Evolutionary conservation across 2,329 filamentous ascomycete species (phyloP), one percentile per base, ranked within the genome.

Genomic region (Tolypocladium inflatum): DNA sequence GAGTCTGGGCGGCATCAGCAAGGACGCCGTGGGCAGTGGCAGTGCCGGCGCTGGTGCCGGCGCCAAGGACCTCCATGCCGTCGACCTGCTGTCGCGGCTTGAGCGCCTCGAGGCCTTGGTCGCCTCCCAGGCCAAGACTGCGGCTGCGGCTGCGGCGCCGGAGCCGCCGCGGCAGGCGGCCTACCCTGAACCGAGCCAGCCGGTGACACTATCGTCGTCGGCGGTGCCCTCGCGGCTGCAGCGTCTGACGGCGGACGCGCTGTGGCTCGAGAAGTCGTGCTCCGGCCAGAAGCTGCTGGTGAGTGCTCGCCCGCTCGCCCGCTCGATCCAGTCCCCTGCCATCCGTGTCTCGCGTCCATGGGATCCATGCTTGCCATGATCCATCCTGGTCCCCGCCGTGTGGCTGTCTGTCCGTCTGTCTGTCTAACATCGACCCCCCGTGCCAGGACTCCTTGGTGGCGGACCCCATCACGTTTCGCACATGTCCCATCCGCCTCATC

Each of bases 211-310:
- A 52, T 59, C 62, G 15, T 59, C 59, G 52, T 50, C 60, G 57
- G 43, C 60, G 23, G 60, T 71, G 45, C 68, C 70, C n/a, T 60
- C 66, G 26, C 65, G 66, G 38, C 65, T 71, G 33, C 70, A 71
- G 54, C 67, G 68, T 48, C 42, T 73, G 35, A 70, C 69, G 13
- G 68, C 68, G 2, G 70, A 73, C 62, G 70, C 69, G 43, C 60
- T 73, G 57, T 69, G 67, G 63, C 62, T 73, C 2, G 70, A 73
- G 58, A 64, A 64, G 43, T 64, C 65, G 39, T 72, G 66, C 41
- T 64, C 68, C 39, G 66, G 65, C n/a, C 65, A 66, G 19, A 67
- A 68, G 53, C 58, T 67, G 57, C 63, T 63, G 57, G 70, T 72
- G 58, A 66, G 69, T 63, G 53, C n/a, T 19, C 15, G 35, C 21